Conservation (phyloP, 108 stramenopile species). For the Ochromonas danica region DNA sequence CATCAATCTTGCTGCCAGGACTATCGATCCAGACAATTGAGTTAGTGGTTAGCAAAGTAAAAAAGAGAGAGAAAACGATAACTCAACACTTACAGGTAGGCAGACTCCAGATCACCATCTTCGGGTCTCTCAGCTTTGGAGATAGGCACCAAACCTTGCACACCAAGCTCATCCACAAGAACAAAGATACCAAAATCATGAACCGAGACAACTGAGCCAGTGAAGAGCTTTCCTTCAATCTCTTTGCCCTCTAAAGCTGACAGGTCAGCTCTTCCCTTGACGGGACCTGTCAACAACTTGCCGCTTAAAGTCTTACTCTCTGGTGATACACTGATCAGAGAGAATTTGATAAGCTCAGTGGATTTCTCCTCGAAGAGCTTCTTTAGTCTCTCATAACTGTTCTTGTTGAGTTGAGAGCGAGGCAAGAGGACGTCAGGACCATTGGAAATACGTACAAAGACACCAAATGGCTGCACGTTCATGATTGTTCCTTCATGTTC, state of each 20-base stretch:
- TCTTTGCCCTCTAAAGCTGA: not conserved
- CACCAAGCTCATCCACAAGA: not conserved
- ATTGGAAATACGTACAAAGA: not conserved
- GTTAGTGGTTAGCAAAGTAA: too few relatives aligned
- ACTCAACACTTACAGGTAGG: not conserved
- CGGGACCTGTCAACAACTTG: not conserved
- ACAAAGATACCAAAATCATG: constrained; percentile 26
- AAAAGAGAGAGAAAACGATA: not conserved
- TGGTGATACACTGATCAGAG: not conserved
- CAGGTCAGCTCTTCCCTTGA: not conserved
- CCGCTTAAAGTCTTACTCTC: not conserved
- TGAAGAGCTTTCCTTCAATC: not conserved
- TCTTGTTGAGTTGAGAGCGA: not conserved
- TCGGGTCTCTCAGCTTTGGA: not conserved
- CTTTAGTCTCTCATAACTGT: not conserved
- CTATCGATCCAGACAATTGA: too few relatives aligned
- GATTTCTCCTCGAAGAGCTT: not conserved
- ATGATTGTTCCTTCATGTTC: not conserved
- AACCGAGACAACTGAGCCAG: not conserved
- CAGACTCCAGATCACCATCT: not conserved
- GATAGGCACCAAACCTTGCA: not conserved
- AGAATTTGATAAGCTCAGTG: not conserved
- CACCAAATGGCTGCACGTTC: not conserved
- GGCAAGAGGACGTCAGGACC: not conserved
- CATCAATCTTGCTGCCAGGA: not conserved